Evolutionary conservation across 768 basidiomycete species (phyloP), one percentile per base, ranked within the genome.

Genomic region (Tylopilus subfusipes): DNA sequence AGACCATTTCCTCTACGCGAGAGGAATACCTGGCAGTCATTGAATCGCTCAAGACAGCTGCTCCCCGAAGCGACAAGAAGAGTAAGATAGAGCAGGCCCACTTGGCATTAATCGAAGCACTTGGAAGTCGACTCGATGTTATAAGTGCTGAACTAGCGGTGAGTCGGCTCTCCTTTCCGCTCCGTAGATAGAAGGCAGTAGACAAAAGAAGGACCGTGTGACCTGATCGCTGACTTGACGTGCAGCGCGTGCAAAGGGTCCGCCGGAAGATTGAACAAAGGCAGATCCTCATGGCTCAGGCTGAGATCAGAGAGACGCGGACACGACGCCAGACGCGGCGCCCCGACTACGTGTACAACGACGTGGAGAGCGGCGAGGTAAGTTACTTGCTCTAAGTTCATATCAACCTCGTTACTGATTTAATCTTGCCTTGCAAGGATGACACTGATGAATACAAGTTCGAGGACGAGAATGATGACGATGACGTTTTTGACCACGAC

Each of bases 311-410:
- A 57, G 83, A 85, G 69, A 92, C 89, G 25, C 80, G 91, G 55
- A 92, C 90, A 19, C 79, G 90, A 55, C 78, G 86, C 50, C 80
- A 82, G 71, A 83, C 85, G 3, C 80, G 80, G 40, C 83, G 81
- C 58, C 87, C 88, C 44, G 87, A 91, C 75, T 93, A 93, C 71
- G 88, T 88, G 48, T 90, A 92, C 70, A 77, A 79, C 63, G 80
- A 85, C 61, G 78, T 78, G 60, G 82, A 81, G 53, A 86, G 83
- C 61, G 90, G 86, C 76, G 76, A 73, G 82, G 74, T 63, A 55
- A 46, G 61, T 58, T 52, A 33, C 39, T 52, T 48, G 45, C 18
- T 53, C 36, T 24, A 46, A 21, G 38, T 45, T 55, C 19, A 42
- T 55, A 53, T 70, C 68, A 56, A 69, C 40, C 36, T 56, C 53